These are phyloP conservation scores for Alnus rubra DNA, from an alignment of 306 rosid genomes.

Conservation along the genomic window DNA sequence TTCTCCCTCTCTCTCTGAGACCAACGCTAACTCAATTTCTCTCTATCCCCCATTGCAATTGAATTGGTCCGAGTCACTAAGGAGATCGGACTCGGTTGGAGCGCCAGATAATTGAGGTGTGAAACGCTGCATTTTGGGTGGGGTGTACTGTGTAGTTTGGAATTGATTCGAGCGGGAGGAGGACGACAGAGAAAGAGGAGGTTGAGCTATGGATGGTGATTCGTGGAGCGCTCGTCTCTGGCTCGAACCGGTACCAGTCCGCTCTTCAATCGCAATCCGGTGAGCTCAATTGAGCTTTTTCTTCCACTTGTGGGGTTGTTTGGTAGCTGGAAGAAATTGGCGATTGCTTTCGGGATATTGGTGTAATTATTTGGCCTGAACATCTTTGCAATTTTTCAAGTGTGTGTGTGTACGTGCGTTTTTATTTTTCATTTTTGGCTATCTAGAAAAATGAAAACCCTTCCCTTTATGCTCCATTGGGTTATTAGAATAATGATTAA, in stretches of 20 bases:
- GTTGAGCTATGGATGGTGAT: slow-evolving; percentile 65
- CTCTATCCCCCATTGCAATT: neutral
- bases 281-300: slow-evolving; percentile 13
- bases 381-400: too few species aligned
- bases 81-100: neutral
- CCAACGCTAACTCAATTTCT: slow-evolving; percentile 9
- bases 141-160: neutral
- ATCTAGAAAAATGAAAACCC: neutral
- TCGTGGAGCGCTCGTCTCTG: slow-evolving; percentile 70
- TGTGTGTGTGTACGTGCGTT: too few species aligned
- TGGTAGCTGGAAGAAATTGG: slow-evolving; percentile 9
- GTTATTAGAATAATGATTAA: neutral
- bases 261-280: slow-evolving; percentile 83
- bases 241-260: slow-evolving; percentile 64
- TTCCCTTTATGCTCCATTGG: neutral
- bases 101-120: neutral
- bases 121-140: neutral
- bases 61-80: neutral
- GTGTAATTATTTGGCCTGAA: too few species aligned
- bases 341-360: too few species aligned
- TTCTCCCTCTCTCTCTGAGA: slow-evolving; percentile 4
- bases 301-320: neutral
- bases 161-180: neutral
- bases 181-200: neutral
- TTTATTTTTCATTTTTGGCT: too few species aligned